phyloP scores from a whole-genome alignment of 1,139 yeast species.

The Taphrina confusa region DNA sequence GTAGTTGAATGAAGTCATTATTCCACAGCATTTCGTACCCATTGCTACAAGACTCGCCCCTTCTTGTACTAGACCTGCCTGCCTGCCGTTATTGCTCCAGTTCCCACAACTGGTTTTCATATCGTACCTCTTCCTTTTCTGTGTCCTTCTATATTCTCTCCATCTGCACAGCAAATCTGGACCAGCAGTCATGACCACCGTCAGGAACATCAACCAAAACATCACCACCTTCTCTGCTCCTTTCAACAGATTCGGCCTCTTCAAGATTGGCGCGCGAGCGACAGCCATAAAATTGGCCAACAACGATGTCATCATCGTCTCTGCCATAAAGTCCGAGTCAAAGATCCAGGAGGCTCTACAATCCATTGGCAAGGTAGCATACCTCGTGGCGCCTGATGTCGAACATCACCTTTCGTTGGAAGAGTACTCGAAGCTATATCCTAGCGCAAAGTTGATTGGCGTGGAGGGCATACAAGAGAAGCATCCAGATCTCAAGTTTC shows the following conservation, averaged over 20 bases:
- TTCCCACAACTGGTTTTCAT: too few relatives aligned
- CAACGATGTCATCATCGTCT: conserved; percentile 52
- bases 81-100: too few relatives aligned
- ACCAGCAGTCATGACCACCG: conserved; percentile 32
- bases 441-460: conserved; percentile 56
- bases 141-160: too few relatives aligned
- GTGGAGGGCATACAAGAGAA: conserved; percentile 48
- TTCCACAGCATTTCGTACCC: too few relatives aligned
- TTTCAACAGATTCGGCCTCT: conserved; percentile 46
- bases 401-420: conserved; percentile 48
- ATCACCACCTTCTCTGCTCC: conserved; percentile 40
- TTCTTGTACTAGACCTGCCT: too few relatives aligned
- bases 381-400: conserved; percentile 46
- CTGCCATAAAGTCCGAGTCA: conserved; percentile 55
- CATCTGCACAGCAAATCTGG: too few relatives aligned
- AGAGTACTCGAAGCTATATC: conserved; percentile 55
- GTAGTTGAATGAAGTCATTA: too few relatives aligned
- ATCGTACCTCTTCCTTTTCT: too few relatives aligned
- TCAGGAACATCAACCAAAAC: conserved; percentile 25
- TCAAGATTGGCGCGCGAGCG: conserved; percentile 65
- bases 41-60: too few relatives aligned
- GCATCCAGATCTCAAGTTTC: conserved; percentile 24
- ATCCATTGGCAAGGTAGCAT: conserved; percentile 42
- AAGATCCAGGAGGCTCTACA: conserved; percentile 18
- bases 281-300: conserved; percentile 52